Conservation (phyloP, 441 rosid genomes). For the Euphorbia corollata region DNA sequence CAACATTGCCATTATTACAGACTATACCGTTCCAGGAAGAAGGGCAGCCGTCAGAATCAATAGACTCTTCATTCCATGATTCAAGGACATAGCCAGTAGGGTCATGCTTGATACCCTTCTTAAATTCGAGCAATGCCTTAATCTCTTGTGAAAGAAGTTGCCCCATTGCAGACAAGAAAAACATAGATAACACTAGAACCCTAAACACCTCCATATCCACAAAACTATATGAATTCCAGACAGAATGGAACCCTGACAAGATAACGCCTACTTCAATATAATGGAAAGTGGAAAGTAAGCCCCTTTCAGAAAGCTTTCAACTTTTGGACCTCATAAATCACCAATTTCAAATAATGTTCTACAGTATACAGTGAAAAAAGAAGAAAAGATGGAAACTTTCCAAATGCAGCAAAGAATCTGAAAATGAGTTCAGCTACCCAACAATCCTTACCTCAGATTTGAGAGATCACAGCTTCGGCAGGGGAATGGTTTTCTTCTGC, state of each 20-base stretch:
- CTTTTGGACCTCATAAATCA: constrained; percentile 11
- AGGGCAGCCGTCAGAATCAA: constrained; percentile 92
- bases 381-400: not conserved
- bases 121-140: constrained; percentile 82
- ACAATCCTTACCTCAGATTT: constrained; percentile 14
- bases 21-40: constrained; percentile 93
- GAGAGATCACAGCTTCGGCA: constrained; percentile 22
- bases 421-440: constrained; percentile 26
- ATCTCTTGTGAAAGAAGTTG: constrained; percentile 98
- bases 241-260: constrained; percentile 15
- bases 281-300: not conserved
- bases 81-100: constrained; percentile 83
- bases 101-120: constrained; percentile 89
- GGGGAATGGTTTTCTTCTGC: constrained; percentile 21
- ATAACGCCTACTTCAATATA: constrained; percentile 13
- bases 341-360: constrained; percentile 18
- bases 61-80: constrained; percentile 96
- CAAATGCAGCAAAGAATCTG: constrained; percentile 11
- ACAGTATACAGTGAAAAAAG: constrained; percentile 16
- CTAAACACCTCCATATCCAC: constrained; percentile 47
- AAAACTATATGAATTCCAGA: constrained; percentile 22
- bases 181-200: constrained; percentile 38
- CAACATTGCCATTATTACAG: constrained; percentile 85
- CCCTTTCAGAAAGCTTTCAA: too few relatives aligned
- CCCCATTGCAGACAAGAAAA: constrained; percentile 51